A percentile compares a stretch with the other conserved stretches of the same genome.
phyloP scores from a whole-genome alignment of 352 stramenopile genomes.

The Lagenidium sp. region DNA sequence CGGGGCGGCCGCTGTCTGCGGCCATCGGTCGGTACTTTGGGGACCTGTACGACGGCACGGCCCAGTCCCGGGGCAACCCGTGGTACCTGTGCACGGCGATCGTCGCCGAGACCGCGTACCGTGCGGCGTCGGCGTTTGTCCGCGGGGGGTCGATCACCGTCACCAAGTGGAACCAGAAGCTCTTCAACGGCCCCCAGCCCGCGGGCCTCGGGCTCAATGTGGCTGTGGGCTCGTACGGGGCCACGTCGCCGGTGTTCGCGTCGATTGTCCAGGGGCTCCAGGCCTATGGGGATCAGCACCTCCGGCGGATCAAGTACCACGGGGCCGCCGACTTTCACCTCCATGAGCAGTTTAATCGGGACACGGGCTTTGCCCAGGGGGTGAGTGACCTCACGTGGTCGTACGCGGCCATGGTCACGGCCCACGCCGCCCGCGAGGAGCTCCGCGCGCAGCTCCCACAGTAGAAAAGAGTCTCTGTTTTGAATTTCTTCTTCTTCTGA shows the following conservation, averaged over 20 bases:
- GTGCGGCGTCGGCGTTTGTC: neutral
- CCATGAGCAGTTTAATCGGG: slow-evolving; percentile 12
- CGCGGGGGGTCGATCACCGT: slow-evolving; percentile 1
- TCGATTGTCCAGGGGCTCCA: neutral
- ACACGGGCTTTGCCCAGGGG: slow-evolving; percentile 6
- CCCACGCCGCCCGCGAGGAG: slow-evolving; percentile 6
- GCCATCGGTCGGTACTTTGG: slow-evolving; percentile 19
- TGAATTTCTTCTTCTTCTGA: no score
- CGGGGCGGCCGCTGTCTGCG: slow-evolving; percentile 11
- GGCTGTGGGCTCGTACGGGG: neutral
- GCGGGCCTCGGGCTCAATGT: slow-evolving; percentile 4
- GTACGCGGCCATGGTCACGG: slow-evolving; percentile 6
- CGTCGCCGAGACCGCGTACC: neutral
- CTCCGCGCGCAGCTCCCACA: no score
- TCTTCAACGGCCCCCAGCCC: slow-evolving; percentile 4
- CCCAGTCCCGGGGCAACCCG: slow-evolving; percentile 1
- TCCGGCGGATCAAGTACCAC: slow-evolving; percentile 10
- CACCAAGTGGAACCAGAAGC: slow-evolving; percentile 1
- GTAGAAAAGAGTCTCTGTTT: no score
- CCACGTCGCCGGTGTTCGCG: neutral
- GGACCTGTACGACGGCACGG: slow-evolving; percentile 13
- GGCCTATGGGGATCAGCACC: slow-evolving; percentile 5
- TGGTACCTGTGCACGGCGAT: slow-evolving; percentile 3
- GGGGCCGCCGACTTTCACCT: slow-evolving; percentile 4
- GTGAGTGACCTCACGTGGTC: slow-evolving; percentile 13